phyloP scores from a whole-genome alignment of 371 early-diverging fungal species.

The Mortierella sp. region DNA sequence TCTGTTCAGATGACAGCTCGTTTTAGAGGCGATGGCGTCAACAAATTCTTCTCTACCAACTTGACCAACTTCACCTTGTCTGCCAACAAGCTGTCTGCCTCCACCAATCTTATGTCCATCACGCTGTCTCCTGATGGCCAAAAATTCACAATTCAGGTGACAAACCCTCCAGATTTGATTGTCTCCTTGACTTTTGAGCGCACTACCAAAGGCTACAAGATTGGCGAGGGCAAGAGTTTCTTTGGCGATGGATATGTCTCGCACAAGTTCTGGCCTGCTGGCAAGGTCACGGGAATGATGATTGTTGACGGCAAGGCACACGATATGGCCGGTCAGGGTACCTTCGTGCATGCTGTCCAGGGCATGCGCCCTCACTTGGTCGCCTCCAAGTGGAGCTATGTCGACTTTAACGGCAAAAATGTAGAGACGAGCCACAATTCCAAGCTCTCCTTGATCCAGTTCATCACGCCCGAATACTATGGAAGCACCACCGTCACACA shows the following conservation, averaged over 20 bases:
- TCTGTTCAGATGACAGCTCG: conserved; percentile 85
- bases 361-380: conserved; percentile 89
- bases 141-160: conserved; percentile 68
- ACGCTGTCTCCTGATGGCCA: conserved; percentile 65
- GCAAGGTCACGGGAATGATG: conserved; percentile 78
- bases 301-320: conserved; percentile 74
- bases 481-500: conserved; percentile 80
- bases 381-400: conserved; percentile 89
- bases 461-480: conserved; percentile 82
- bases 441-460: conserved; percentile 83
- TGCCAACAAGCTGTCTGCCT: conserved; percentile 78
- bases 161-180: conserved; percentile 69
- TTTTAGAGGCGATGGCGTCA: conserved; percentile 76
- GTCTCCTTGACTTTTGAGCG: conserved; percentile 76
- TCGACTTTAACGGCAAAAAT: conserved; percentile 72
- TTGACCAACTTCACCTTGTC: conserved; percentile 76
- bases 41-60: conserved; percentile 81
- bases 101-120: conserved; percentile 78
- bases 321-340: conserved; percentile 78
- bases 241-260: conserved; percentile 80
- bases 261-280: conserved; percentile 89
- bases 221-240: conserved; percentile 84
- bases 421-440: conserved; percentile 57
- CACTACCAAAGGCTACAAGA: conserved; percentile 80
- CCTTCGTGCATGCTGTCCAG: conserved; percentile 88